These are phyloP conservation scores for Arxiozyma bovina DNA, from an alignment of 1,139 yeast genomes.

Conservation along the genomic window DNA sequence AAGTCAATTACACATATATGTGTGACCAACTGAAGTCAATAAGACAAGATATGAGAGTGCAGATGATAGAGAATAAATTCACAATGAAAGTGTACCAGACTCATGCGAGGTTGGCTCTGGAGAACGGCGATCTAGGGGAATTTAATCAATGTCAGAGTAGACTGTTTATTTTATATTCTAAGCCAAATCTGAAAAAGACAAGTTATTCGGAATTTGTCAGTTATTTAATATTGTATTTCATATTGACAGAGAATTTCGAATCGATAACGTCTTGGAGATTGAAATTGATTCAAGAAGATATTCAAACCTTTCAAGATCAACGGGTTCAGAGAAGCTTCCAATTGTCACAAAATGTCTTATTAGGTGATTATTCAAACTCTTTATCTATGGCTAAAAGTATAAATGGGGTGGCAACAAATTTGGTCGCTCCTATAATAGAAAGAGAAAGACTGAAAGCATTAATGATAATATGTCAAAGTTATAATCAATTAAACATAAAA, in stretches of 20 bases:
- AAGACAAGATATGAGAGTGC: conserved; percentile 90
- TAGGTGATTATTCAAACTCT: conserved; percentile 44
- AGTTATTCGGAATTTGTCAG: conserved; percentile 57
- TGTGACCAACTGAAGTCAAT: conserved; percentile 87
- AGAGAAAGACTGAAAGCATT: conserved; percentile 58
- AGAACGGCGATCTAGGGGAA: conserved; percentile 80
- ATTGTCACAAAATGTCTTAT: conserved; percentile 36
- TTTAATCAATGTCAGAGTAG: conserved; percentile 92
- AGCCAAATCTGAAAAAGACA: conserved; percentile 32
- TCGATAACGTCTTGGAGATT: conserved; percentile 31
- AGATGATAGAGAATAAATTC: conserved; percentile 72
- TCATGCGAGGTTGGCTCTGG: conserved; percentile 81
- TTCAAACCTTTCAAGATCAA: conserved; percentile 17
- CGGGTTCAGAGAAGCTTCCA: conserved; percentile 38
- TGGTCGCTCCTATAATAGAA: conserved; percentile 41
- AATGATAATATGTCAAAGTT: conserved; percentile 49
- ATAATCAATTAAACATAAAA: conserved; percentile 44
- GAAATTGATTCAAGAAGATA: conserved; percentile 23
- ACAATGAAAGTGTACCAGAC: conserved; percentile 74
- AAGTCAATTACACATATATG: conserved; percentile 57
- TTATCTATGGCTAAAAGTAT: conserved; percentile 39
- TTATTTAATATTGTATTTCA: conserved; percentile 67
- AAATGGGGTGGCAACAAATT: conserved; percentile 28
- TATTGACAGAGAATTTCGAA: conserved; percentile 60
- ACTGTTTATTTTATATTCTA: conserved; percentile 51